phyloP scores from a whole-genome alignment of 2,329 filamentous ascomycete species.

The Stagonosporopsis chrysanthemi region DNA sequence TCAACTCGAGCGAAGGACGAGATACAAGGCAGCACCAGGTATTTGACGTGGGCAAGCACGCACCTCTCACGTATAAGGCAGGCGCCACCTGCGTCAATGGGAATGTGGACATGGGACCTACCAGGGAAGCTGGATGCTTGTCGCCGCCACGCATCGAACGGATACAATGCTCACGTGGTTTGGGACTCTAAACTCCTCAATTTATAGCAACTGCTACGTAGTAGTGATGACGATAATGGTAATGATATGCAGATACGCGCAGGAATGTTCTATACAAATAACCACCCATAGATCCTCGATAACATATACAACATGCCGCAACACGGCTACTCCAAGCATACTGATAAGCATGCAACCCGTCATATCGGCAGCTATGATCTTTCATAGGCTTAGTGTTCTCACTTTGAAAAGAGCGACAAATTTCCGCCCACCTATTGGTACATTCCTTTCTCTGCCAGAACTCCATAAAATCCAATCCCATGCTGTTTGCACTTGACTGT shows the following conservation, averaged over 20 bases:
- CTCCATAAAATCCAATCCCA: conserved; percentile 2
- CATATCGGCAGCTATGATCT: background rate
- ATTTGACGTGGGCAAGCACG: background rate
- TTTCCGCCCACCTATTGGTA: conserved; percentile 12
- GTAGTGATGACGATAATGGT: background rate
- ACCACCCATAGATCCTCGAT: background rate
- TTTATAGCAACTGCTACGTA: conserved; percentile 2
- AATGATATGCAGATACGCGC: conserved; percentile 15
- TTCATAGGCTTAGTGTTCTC: background rate
- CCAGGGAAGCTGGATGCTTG: background rate
- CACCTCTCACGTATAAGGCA: background rate
- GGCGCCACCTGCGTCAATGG: conserved; percentile 16
- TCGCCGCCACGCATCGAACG: background rate
- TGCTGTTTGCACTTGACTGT: background rate
- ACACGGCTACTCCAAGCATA: conserved; percentile 6
- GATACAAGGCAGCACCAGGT: background rate
- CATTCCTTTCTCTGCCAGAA: conserved; percentile 10
- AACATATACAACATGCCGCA: conserved; percentile 11
- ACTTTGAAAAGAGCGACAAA: conserved; percentile 11
- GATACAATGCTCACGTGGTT: background rate
- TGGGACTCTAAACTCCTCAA: background rate
- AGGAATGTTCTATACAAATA: conserved; percentile 12
- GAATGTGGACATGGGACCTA: background rate
- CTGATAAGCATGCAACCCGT: background rate
- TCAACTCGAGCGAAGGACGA: background rate